These are phyloP conservation scores for Penicillium glabrum DNA, from an alignment of 2,329 filamentous ascomycete species.

Conservation along the genomic window DNA sequence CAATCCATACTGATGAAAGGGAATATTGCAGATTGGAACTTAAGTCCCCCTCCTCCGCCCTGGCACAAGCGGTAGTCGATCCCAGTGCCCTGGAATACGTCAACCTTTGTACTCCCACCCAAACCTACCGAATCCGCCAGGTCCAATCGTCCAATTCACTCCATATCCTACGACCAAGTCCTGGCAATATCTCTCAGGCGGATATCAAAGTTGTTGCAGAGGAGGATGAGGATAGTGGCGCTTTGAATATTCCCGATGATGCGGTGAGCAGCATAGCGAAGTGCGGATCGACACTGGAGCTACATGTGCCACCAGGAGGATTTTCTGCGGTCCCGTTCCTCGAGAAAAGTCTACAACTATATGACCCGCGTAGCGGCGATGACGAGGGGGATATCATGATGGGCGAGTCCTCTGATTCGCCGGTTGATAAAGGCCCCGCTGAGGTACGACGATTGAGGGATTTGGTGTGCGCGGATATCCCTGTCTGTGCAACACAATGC, in stretches of 20 bases:
- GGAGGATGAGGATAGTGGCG: constrained; percentile 17
- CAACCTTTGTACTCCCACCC: constrained; percentile 59
- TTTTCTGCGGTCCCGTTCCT: constrained; percentile 33
- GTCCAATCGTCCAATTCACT: constrained; percentile 66
- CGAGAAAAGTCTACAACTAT: constrained; percentile 30
- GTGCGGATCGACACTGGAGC: constrained; percentile 47
- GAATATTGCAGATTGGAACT: constrained; percentile 38
- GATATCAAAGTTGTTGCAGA: constrained; percentile 30
- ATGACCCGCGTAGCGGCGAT: constrained; percentile 23
- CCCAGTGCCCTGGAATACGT: constrained; percentile 41
- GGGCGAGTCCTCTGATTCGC: constrained; percentile 16
- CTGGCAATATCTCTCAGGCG: constrained; percentile 26
- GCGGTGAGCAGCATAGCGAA: constrained; percentile 44
- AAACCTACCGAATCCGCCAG: constrained; percentile 62
- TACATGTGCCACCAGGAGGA: constrained; percentile 36
- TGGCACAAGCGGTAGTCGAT: constrained; percentile 29
- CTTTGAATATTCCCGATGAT: constrained; percentile 27
- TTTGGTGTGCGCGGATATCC: constrained; percentile 50
- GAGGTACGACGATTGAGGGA: constrained; percentile 35
- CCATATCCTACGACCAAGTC: constrained; percentile 52
- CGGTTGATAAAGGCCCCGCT: constrained; percentile 25
- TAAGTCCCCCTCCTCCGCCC: constrained; percentile 39
- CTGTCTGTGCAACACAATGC: constrained; percentile 54
- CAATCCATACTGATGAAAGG: neutral
- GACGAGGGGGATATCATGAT: constrained; percentile 19